Base-by-base conservation (phyloP, 345 rosid species). In the Moricandia moricandioides region DNA sequence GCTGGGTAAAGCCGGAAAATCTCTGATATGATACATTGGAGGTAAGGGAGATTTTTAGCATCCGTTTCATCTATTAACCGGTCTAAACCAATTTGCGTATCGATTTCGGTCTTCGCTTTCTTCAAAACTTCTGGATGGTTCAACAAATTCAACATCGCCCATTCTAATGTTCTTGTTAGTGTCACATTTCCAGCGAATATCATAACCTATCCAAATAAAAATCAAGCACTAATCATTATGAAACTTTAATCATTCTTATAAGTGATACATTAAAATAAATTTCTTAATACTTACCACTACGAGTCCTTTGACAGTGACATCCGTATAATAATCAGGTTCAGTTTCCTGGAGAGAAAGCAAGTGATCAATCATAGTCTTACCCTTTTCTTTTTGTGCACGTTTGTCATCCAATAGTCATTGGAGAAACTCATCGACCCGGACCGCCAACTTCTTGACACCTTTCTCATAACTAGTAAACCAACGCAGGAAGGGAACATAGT, bases 1-100 rank as follows among this genome's bases (percentile, higher is more conserved):
- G 88, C 87, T 24, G 97, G 89, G 75, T 85, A 86, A 5, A 87
- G 49, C 0, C 93, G 71, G 0, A 88, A 68, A 6, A 86, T 85
- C 70, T 91, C 93, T 13, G 77, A 83, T 2, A 84, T 24, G 6
- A 88, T 83, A 1, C 88, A 85, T n/a, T 78, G 84, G 31, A 86
- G 75, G 67, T 83, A 89, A 3, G 85, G 86, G 2, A 89, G 92
- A 30, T 81, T 76, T 4, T 67, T 83, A 0, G 83, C 78, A 72
- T 87, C 92, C 2, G 67, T 27, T 72, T 91, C 94, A 54, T 91
- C 86, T 3, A 89, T 65, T 71, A 71, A 83, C 11, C 63, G 66
- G 69, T 71, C 70, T 30, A 80, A 59, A 52, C 89, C 92, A 3
- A 87, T 59, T 7, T 30, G 43, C 3, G 7, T 30, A 39, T 66